Evolutionary conservation across 2,329 filamentous ascomycete genomes (phyloP).

Genomic region (Corinectria fuckeliana): DNA sequence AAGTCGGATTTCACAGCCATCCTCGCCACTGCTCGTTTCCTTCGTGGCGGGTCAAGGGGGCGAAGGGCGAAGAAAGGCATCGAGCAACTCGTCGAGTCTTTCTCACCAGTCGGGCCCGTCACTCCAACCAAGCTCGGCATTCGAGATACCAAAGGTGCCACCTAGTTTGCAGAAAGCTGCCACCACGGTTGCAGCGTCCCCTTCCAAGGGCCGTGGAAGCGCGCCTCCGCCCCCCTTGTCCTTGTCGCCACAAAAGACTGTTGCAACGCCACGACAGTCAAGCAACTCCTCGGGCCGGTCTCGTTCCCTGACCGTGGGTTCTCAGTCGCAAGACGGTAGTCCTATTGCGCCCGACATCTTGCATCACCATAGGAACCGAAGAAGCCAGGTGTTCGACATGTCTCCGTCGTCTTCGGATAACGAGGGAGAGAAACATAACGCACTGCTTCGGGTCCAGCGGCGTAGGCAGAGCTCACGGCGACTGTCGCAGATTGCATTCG

Average conservation of each 20-base stretch:
- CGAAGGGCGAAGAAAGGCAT: conserved; percentile 85
- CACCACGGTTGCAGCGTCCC: conserved; percentile 59
- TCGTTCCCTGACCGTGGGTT: conserved; percentile 90
- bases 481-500: conserved; percentile 87
- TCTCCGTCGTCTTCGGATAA: conserved; percentile 98
- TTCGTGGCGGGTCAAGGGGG: conserved; percentile 86
- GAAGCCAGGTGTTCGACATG: conserved; percentile 94
- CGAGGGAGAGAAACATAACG: conserved; percentile 90
- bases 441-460: conserved; percentile 87
- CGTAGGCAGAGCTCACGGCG: conserved; percentile 95
- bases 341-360: conserved; percentile 72
- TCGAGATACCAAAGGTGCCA: conserved; percentile 72
- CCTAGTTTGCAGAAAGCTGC: conserved; percentile 66
- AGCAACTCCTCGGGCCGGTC: conserved; percentile 72
- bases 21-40: conserved; percentile 84
- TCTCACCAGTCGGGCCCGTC: conserved; percentile 75
- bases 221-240: conserved; percentile 57
- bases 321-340: conserved; percentile 92
- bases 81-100: conserved; percentile 83
- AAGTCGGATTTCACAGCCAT: conserved; percentile 76
- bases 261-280: conserved; percentile 65
- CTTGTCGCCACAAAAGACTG: conserved; percentile 68
- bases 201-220: conserved; percentile 61
- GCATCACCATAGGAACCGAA: conserved; percentile 83
- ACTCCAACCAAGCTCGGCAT: conserved; percentile 72